A percentile compares a stretch with the other conserved stretches of the same genome.
Evolutionary conservation across 495 filamentous ascomycete species (phyloP).

Genomic region (Penicillium silybi): DNA sequence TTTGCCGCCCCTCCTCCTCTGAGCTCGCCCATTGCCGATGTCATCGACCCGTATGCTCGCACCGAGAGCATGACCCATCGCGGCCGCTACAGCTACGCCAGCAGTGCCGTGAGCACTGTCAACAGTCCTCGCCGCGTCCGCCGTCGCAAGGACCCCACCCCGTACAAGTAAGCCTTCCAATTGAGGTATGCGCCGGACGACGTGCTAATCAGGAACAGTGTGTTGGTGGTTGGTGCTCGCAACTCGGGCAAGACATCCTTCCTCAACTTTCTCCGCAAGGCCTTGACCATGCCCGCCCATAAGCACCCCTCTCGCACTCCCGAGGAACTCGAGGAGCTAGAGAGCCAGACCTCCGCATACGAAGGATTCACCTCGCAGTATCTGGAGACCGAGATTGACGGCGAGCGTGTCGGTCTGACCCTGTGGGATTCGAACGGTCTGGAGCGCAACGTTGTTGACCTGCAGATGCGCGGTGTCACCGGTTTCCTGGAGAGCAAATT

Average conservation of each 20-base stretch:
- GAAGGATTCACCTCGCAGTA: constrained; percentile 79
- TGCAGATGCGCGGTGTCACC: constrained; percentile 87
- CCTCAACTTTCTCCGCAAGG: constrained; percentile 86
- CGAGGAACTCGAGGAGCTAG: constrained; percentile 44
- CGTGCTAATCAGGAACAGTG: constrained; percentile 46
- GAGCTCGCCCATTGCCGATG: constrained; percentile 46
- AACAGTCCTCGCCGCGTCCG: constrained; percentile 91
- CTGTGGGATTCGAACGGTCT: constrained; percentile 94
- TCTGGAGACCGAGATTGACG: constrained; percentile 91
- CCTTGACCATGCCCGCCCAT: constrained; percentile 74
- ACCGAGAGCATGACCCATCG: constrained; percentile 96
- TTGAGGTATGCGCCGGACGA: background rate
- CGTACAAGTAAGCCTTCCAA: constrained; percentile 79
- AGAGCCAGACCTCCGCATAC: constrained; percentile 40
- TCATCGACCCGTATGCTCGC: constrained; percentile 70
- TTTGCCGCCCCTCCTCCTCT: constrained; percentile 8
- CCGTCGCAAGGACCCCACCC: constrained; percentile 92
- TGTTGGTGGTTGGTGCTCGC: constrained; percentile 83
- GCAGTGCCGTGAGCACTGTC: constrained; percentile 83
- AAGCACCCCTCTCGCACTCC: constrained; percentile 59
- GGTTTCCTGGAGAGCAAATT: constrained; percentile 97
- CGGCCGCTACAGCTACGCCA: constrained; percentile 94
- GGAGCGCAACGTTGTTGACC: constrained; percentile 88
- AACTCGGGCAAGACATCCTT: constrained; percentile 95
- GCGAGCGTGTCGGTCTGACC: constrained; percentile 87